These are phyloP conservation scores for Penicillium parvum DNA, from an alignment of 495 filamentous ascomycete genomes.

Conservation along the genomic window DNA sequence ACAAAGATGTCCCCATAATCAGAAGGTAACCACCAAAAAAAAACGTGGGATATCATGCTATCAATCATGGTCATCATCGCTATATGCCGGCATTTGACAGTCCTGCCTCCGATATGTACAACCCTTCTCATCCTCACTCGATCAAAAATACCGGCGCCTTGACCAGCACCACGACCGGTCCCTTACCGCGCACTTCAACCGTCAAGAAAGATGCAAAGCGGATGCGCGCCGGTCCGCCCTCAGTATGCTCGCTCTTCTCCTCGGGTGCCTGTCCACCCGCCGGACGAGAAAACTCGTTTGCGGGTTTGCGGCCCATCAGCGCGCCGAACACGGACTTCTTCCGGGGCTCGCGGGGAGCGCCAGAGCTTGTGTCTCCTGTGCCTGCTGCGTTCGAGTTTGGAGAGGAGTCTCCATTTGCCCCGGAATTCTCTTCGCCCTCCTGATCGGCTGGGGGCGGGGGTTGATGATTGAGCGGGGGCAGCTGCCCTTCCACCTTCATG, in stretches of 20 bases:
- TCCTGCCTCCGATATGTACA: constrained; percentile 13
- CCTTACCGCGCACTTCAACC: constrained; percentile 68
- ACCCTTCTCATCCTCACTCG: constrained; percentile 21
- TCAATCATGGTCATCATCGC: constrained; percentile 16
- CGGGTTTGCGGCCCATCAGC: constrained; percentile 41
- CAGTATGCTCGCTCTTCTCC: constrained; percentile 11
- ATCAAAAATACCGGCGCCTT: constrained; percentile 88
- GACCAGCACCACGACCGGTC: constrained; percentile 65
- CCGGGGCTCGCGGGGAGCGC: constrained; percentile 9
- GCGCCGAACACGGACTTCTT: constrained; percentile 45
- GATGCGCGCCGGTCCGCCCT: constrained; percentile 44
- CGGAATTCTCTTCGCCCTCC: constrained; percentile 16
- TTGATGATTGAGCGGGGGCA: constrained; percentile 64
- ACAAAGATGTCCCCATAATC: too few relatives aligned
- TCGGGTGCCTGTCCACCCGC: constrained; percentile 3
- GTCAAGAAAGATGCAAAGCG: constrained; percentile 81
- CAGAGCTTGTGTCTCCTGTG: constrained; percentile 27
- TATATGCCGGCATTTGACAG: constrained; percentile 12
- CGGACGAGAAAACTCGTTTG: constrained; percentile 9
- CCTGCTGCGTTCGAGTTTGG: constrained; percentile 24
- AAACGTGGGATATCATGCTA: constrained; percentile 20
- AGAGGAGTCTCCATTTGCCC: constrained; percentile 41
- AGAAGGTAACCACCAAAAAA: constrained; percentile 1
- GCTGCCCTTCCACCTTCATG: constrained; percentile 80
- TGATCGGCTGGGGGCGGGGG: constrained; percentile 29